These are phyloP conservation scores for Ichthyophthirius multifiliis DNA, from an alignment of 169 alveolate genomes.

Conservation along the genomic window DNA sequence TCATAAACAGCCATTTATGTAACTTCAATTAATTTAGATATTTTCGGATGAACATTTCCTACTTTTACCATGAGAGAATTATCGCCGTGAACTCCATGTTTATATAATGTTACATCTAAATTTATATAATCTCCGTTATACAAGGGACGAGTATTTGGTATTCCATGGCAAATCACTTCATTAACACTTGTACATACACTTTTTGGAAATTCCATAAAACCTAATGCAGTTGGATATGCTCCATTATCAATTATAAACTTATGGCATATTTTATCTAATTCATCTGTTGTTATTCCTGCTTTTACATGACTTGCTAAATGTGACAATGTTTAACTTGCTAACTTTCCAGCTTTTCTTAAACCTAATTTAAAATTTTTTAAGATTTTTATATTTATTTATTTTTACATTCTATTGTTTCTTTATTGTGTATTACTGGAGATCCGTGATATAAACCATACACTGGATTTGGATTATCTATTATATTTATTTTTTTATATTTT, in stretches of 20 bases:
- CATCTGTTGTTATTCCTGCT: slow-evolving; percentile 88
- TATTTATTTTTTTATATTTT: neutral
- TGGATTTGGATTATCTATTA: slow-evolving; percentile 30
- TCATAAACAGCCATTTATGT: slow-evolving; percentile 63
- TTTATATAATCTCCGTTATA: slow-evolving; percentile 87
- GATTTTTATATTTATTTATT: too few species aligned
- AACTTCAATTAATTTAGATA: slow-evolving; percentile 50
- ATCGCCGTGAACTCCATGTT: slow-evolving; percentile 88
- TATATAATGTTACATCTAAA: slow-evolving; percentile 89
- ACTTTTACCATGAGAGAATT: slow-evolving; percentile 51
- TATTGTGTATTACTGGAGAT: slow-evolving; percentile 26
- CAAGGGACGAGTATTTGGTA: slow-evolving; percentile 88
- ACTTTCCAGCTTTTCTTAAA: slow-evolving; percentile 55
- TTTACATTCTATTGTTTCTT: slow-evolving; percentile 31
- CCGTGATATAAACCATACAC: slow-evolving; percentile 38
- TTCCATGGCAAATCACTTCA: slow-evolving; percentile 94
- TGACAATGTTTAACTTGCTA: slow-evolving; percentile 53
- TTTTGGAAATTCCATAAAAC: slow-evolving; percentile 92
- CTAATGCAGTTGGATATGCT: slow-evolving; percentile 94
- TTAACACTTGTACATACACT: slow-evolving; percentile 92
- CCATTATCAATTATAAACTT: slow-evolving; percentile 80
- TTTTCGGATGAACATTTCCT: slow-evolving; percentile 74
- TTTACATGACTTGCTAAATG: slow-evolving; percentile 47
- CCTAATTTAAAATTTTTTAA: neutral
- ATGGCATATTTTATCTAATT: slow-evolving; percentile 87